These are phyloP conservation scores for Xylariaceae sp. DNA, from an alignment of 2,329 filamentous ascomycete species.

Conservation along the genomic window DNA sequence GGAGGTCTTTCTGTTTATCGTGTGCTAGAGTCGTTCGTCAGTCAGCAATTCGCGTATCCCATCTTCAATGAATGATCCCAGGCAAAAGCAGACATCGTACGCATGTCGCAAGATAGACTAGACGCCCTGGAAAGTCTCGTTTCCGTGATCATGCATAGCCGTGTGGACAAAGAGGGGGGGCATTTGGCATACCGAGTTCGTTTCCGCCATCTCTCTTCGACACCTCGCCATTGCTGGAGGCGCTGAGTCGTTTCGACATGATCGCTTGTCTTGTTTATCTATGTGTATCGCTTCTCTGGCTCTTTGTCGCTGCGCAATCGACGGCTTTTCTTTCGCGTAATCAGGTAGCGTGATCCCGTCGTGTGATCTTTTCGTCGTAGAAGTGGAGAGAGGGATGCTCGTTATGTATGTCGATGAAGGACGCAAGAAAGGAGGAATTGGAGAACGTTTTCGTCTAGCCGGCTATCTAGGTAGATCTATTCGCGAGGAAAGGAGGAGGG, in stretches of 20 bases:
- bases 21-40: slow-evolving; percentile 41
- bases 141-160: neutral
- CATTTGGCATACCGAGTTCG: slow-evolving; percentile 37
- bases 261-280: slow-evolving; percentile 11
- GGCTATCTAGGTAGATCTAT: neutral
- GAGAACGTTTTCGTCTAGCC: neutral
- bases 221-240: slow-evolving; percentile 42
- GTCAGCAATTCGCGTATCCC: neutral
- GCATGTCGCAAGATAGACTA: neutral
- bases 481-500: neutral
- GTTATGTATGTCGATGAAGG: neutral
- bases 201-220: slow-evolving; percentile 37
- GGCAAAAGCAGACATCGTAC: neutral
- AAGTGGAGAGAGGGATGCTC: neutral
- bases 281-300: neutral
- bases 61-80: neutral
- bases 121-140: neutral
- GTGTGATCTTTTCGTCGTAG: neutral
- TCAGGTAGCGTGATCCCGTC: neutral
- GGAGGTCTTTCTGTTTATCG: slow-evolving; percentile 71
- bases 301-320: neutral
- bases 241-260: slow-evolving; percentile 61
- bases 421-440: neutral
- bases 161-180: neutral
- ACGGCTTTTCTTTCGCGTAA: neutral